phyloP scores from a whole-genome alignment of 2,329 filamentous ascomycete genomes.

The Sarocladium kiliense region DNA sequence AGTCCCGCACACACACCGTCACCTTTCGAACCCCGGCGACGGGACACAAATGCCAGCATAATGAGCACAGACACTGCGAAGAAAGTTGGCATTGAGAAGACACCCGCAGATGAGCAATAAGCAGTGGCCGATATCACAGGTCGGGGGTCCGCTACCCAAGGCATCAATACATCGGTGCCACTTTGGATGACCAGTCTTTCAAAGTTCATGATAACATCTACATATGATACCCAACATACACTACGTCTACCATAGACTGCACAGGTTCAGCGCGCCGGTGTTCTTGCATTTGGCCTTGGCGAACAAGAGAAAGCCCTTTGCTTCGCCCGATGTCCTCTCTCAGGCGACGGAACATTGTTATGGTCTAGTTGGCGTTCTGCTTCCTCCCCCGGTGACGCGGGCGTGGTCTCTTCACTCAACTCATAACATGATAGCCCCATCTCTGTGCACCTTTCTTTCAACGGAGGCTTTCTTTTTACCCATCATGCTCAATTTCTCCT shows the following conservation, averaged over 20 bases:
- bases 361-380: too few relatives aligned
- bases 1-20: neutral
- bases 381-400: too few relatives aligned
- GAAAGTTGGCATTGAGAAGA: constrained; percentile 39
- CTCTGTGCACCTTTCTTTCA: too few relatives aligned
- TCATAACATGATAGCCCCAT: too few relatives aligned
- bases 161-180: neutral
- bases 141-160: too few relatives aligned
- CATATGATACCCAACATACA: neutral
- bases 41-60: constrained; percentile 56
- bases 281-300: neutral
- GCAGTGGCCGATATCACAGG: too few relatives aligned
- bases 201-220: neutral
- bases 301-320: neutral
- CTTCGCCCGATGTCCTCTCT: neutral
- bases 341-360: too few relatives aligned
- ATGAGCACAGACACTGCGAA: constrained; percentile 61
- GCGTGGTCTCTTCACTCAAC: too few relatives aligned
- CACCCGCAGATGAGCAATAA: constrained; percentile 21
- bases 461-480: too few relatives aligned
- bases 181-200: neutral
- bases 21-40: constrained; percentile 37
- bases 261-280: neutral
- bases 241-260: neutral
- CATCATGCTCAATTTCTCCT: too few relatives aligned